These are phyloP conservation scores for Diaporthe amygdali DNA, from an alignment of 2,329 filamentous ascomycete genomes.

Conservation along the genomic window DNA sequence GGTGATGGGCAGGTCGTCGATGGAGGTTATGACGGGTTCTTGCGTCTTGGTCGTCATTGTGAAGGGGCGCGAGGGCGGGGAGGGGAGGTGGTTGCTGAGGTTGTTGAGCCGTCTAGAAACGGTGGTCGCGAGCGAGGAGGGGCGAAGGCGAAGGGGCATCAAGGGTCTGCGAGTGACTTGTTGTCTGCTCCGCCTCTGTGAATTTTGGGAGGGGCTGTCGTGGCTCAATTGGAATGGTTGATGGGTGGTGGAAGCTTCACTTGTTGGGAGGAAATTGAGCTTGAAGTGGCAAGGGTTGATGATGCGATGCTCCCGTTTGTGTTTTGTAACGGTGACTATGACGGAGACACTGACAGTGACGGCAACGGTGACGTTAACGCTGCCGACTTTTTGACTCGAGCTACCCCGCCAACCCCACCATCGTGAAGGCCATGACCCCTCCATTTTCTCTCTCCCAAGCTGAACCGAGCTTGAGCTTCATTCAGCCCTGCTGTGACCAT, in stretches of 20 bases:
- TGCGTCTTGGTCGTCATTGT: conserved; percentile 46
- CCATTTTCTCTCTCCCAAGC: neutral
- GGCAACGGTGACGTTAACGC: conserved; percentile 1
- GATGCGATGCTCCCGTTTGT: neutral
- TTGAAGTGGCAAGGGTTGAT: neutral
- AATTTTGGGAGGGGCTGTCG: neutral
- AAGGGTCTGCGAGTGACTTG: neutral
- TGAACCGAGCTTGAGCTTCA: neutral
- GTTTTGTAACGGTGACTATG: neutral
- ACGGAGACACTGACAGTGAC: neutral
- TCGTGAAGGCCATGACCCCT: neutral
- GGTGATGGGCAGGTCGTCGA: conserved; percentile 53
- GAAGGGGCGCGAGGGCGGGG: conserved; percentile 24
- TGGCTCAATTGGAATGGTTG: neutral
- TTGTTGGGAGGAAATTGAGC: no score
- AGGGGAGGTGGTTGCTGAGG: neutral
- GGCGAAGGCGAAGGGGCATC: conserved; percentile 3
- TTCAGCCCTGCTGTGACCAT: neutral
- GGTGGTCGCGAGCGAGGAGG: neutral
- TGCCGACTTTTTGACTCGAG: neutral
- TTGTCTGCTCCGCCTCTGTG: neutral
- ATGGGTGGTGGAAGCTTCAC: no score
- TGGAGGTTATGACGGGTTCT: conserved; percentile 49
- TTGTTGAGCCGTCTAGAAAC: conserved; percentile 16
- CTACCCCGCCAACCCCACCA: conserved; percentile 13